phyloP scores from a whole-genome alignment of 1,284 basidiomycete species.

The Malassezia caprae region DNA sequence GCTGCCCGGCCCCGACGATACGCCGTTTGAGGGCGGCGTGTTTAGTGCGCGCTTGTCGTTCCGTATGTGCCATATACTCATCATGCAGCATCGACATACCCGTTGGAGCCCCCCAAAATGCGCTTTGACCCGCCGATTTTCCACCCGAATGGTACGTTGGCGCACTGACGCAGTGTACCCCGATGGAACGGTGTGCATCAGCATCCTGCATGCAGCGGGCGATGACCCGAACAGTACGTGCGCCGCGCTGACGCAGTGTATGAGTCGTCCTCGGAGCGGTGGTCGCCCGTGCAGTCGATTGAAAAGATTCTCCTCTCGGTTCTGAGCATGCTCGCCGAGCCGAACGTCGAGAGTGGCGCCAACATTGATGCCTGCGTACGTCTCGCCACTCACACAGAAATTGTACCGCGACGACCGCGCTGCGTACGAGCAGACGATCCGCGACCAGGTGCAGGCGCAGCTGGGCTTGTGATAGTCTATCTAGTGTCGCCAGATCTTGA shows the following conservation, averaged over 20 bases:
- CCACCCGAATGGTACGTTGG: slow-evolving; percentile 84
- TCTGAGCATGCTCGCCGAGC: slow-evolving; percentile 98
- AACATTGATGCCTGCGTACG: slow-evolving; percentile 67
- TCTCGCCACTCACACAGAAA: slow-evolving; percentile 27
- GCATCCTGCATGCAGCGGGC: slow-evolving; percentile 91
- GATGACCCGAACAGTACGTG: slow-evolving; percentile 59
- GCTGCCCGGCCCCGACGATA: slow-evolving; percentile 90
- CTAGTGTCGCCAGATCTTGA: slow-evolving; percentile 52
- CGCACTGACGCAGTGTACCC: slow-evolving; percentile 62
- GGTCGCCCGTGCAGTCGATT: slow-evolving; percentile 94
- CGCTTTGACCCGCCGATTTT: slow-evolving; percentile 91
- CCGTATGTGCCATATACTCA: slow-evolving; percentile 57
- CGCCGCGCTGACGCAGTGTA: slow-evolving; percentile 44
- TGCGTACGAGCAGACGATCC: slow-evolving; percentile 42
- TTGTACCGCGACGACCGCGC: slow-evolving; percentile 42
- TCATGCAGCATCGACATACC: slow-evolving; percentile 35
- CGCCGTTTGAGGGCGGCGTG: slow-evolving; percentile 95
- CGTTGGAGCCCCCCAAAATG: slow-evolving; percentile 57
- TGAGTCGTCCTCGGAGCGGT: slow-evolving; percentile 88
- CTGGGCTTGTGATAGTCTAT: slow-evolving; percentile 30
- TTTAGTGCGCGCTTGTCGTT: slow-evolving; percentile 81
- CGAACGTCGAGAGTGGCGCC: slow-evolving; percentile 96
- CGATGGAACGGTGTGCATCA: slow-evolving; percentile 93
- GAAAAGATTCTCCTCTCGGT: slow-evolving; percentile 87
- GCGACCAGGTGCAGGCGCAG: slow-evolving; percentile 38